Conservation (phyloP, 2,329 filamentous ascomycete species). For the Colletotrichum agaves region DNA sequence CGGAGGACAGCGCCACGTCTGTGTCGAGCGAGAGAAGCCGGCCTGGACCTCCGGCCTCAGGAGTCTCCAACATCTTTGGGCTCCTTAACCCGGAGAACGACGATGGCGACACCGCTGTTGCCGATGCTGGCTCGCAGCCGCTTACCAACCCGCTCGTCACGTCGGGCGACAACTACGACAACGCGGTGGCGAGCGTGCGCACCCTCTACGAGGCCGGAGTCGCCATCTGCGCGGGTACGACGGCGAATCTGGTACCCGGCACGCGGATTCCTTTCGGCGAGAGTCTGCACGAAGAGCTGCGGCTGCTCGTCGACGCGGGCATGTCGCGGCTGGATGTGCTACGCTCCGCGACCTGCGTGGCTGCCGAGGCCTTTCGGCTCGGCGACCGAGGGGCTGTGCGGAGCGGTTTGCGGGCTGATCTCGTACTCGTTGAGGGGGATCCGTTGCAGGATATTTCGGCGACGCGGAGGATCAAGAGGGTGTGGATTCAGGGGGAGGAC, state of each 20-base stretch:
- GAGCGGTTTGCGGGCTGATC: constrained; percentile 43
- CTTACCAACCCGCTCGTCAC: background rate
- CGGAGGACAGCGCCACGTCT: no score
- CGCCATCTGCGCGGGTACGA: constrained; percentile 46
- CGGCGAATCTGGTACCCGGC: constrained; percentile 40
- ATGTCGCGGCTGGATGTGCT: constrained; percentile 38
- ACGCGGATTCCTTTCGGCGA: constrained; percentile 35
- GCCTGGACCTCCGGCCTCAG: background rate
- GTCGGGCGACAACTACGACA: constrained; percentile 39
- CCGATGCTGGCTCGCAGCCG: background rate
- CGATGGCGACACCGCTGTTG: background rate
- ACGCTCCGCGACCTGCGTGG: constrained; percentile 39
- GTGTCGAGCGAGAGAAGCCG: background rate
- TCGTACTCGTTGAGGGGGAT: constrained; percentile 45
- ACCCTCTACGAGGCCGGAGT: constrained; percentile 43
- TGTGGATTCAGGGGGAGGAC: constrained; percentile 44
- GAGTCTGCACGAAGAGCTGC: constrained; percentile 41
- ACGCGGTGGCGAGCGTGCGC: constrained; percentile 41
- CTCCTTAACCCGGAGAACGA: background rate
- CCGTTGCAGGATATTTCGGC: constrained; percentile 44
- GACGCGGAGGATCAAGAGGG: constrained; percentile 40
- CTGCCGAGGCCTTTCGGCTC: constrained; percentile 40
- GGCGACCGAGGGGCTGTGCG: constrained; percentile 42
- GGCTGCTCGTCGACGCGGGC: constrained; percentile 39
- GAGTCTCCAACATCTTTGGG: background rate